Evolutionary conservation across 257 asterid genomes (phyloP), one percentile per base, ranked within the genome.

Genomic region (Cynanchum wilfordii): DNA sequence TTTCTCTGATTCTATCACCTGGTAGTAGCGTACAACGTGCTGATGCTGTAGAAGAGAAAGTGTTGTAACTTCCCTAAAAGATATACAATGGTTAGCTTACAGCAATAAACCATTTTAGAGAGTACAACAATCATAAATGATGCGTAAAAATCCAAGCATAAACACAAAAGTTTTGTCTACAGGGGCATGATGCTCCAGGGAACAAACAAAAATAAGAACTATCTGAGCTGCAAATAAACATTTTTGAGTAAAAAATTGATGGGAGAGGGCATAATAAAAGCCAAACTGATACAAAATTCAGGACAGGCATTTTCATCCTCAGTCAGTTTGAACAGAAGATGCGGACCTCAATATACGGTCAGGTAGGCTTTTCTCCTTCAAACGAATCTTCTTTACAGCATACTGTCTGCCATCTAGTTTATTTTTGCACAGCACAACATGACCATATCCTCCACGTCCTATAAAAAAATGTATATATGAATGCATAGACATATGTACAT

Each of bases 371-470:
- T 91, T 84, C 82, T 88, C 99, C 91, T 94, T 94, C 66, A 94
- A 82, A 24, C 81, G 95, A 75, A 94, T 94, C 87, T 91, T 91
- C 90, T 94, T 94, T 76, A 94, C 89, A 70, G 99, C 99, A 82
- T 94, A 94, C 70, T 94, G 99, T 73, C 98, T 81, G 66, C 99
- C 99, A 79, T 94, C 99, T 70, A 91, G 84, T 89, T 94, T 94
- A 86, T 94, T 94, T 88, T 89, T 91, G 89, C 99, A 94, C 69
- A 94, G 78, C 79, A 94, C 93, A 72, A 94, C 99, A 55, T 87
- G 97, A 78, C 99, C 99, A 84, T 91, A 94, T 72, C 99, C 99
- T 77, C 99, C 99, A 76, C 86, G 99, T 71, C 98, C 98, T 93
- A 84, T 69, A 69, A 78, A 71, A 66, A 68, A 71, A 67, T 10